Evolutionary conservation across 192 early-diverging fungal genomes (phyloP).

Genomic region (Phlyctochytrium planicorne): DNA sequence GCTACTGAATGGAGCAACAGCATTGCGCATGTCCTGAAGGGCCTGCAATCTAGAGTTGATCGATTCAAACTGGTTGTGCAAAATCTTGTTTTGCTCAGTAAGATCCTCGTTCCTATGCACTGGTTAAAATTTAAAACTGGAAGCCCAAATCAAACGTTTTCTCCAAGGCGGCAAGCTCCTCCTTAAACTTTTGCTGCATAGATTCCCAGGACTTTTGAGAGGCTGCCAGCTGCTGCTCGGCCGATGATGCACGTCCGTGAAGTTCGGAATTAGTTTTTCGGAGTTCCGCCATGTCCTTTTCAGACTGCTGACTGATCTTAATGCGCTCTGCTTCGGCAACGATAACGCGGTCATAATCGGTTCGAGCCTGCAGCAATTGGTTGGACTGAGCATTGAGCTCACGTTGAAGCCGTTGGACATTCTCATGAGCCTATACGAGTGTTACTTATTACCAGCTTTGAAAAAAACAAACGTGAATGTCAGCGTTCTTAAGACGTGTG

Average conservation of each 20-base stretch:
- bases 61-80: slow-evolving; percentile 70
- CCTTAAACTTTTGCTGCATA: slow-evolving; percentile 39
- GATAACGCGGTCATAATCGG: slow-evolving; percentile 30
- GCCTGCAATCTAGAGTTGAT: slow-evolving; percentile 27
- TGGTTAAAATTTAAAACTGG: not conserved
- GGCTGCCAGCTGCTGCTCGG: slow-evolving; percentile 45
- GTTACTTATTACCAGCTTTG: not conserved
- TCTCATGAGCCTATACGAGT: slow-evolving; percentile 6
- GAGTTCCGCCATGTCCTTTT: slow-evolving; percentile 2
- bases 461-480: slow-evolving; percentile 1
- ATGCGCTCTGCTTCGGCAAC: slow-evolving; percentile 25
- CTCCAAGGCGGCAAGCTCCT: slow-evolving; percentile 42
- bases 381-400: slow-evolving; percentile 8
- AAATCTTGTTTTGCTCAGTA: slow-evolving; percentile 66
- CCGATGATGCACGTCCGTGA: slow-evolving; percentile 18
- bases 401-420: not conserved
- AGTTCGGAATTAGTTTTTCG: not conserved
- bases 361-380: slow-evolving; percentile 9
- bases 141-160: slow-evolving; percentile 20
- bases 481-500: slow-evolving; percentile 6
- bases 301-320: slow-evolving; percentile 7
- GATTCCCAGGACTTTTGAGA: slow-evolving; percentile 49
- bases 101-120: slow-evolving; percentile 50
- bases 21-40: not conserved
- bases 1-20: not conserved